These are phyloP conservation scores for Cutaneotrichosporon sp. DNA, from an alignment of 1,284 basidiomycete genomes.

Conservation along the genomic window DNA sequence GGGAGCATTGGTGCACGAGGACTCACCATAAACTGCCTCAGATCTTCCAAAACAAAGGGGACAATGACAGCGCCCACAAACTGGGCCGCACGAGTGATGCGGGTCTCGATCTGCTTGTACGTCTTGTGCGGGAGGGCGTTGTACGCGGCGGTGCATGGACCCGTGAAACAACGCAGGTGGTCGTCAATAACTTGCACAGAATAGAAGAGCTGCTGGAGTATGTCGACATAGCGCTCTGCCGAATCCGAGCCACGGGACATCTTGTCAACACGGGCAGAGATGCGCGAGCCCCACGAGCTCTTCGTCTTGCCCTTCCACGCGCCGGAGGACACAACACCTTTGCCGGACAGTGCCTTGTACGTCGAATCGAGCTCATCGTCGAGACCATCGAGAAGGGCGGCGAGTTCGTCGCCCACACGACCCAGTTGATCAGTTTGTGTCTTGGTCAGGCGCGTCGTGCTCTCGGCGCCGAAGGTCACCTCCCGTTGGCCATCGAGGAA, in stretches of 20 bases:
- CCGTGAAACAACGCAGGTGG: constrained; percentile 68
- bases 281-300: constrained; percentile 67
- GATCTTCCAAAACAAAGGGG: constrained; percentile 77
- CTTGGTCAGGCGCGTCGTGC: constrained; percentile 9
- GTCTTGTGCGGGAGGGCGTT: constrained; percentile 62
- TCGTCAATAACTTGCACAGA: constrained; percentile 77
- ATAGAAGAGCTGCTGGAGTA: constrained; percentile 67
- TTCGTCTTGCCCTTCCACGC: constrained; percentile 66
- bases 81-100: constrained; percentile 73
- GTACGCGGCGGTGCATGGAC: constrained; percentile 59
- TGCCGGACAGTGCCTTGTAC: constrained; percentile 85
- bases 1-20: no score
- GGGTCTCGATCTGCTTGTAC: constrained; percentile 63
- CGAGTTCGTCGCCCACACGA: constrained; percentile 59
- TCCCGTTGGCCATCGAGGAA: constrained; percentile 46
- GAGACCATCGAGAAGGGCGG: constrained; percentile 57
- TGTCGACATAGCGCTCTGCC: constrained; percentile 75
- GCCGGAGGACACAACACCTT: constrained; percentile 57
- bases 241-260: constrained; percentile 86
- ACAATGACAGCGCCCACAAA: constrained; percentile 87
- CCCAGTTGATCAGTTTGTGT: constrained; percentile 14
- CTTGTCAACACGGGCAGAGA: constrained; percentile 79
- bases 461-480: constrained; percentile 58
- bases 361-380: constrained; percentile 79
- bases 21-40: constrained; percentile 67